These are phyloP conservation scores for Rhizopogon sp. DNA, from an alignment of 768 basidiomycete genomes.

Conservation along the genomic window DNA sequence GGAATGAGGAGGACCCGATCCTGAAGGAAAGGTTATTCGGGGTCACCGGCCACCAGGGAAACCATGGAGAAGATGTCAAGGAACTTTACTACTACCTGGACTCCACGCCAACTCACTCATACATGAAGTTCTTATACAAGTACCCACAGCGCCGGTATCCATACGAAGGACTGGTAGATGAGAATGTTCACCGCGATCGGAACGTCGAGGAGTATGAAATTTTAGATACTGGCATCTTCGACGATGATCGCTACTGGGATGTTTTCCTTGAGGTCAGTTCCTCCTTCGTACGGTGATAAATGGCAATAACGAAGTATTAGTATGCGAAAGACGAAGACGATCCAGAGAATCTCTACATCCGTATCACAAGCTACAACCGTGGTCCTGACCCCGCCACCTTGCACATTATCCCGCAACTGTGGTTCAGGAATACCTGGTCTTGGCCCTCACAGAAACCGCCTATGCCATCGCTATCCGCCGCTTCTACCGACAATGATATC, in stretches of 20 bases:
- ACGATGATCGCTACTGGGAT: slow-evolving; percentile 96
- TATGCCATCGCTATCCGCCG: slow-evolving; percentile 56
- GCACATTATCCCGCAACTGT: slow-evolving; percentile 92
- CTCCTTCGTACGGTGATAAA: slow-evolving; percentile 4
- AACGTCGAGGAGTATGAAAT: slow-evolving; percentile 92
- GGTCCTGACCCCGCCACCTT: slow-evolving; percentile 93
- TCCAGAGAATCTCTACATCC: slow-evolving; percentile 82
- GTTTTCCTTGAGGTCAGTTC: slow-evolving; percentile 87
- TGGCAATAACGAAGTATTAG: slow-evolving; percentile 33
- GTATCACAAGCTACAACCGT: slow-evolving; percentile 95
- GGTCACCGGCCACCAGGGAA: slow-evolving; percentile 94
- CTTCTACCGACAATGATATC: slow-evolving; percentile 42
- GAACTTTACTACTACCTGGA: slow-evolving; percentile 99
- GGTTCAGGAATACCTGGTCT: slow-evolving; percentile 99
- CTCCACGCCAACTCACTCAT: slow-evolving; percentile 97
- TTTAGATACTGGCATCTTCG: slow-evolving; percentile 86
- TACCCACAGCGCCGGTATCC: slow-evolving; percentile 92
- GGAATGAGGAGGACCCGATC: slow-evolving; percentile 94
- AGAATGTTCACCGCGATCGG: slow-evolving; percentile 77
- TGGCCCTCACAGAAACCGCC: slow-evolving; percentile 72
- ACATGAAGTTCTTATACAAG: slow-evolving; percentile 99
- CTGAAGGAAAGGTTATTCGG: slow-evolving; percentile 97
- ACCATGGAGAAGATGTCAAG: slow-evolving; percentile 99
- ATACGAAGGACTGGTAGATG: slow-evolving; percentile 87
- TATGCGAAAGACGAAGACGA: slow-evolving; percentile 97